Base-by-base conservation (phyloP, 2,329 filamentous ascomycete genomes). In the Cercospora zeina region DNA sequence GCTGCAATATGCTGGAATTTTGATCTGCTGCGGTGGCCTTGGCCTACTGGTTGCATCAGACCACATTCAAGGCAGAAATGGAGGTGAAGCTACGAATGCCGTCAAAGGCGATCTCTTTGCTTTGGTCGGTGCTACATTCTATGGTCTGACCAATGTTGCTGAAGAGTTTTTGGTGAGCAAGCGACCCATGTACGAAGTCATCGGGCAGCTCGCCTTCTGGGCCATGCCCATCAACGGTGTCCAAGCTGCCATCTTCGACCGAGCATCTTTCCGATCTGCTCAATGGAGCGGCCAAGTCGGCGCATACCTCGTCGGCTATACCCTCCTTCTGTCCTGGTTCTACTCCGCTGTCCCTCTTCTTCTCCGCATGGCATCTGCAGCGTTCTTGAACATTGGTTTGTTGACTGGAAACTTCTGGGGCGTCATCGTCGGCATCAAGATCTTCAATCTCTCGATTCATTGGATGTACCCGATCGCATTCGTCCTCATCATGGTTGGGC, bases 391-490 rank as follows among this genome's bases (percentile, higher is more conserved):
- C 77, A 96, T 97, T 72, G 93, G 89, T 7, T 81, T 99, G 67
- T 82, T 99, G 63, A 97, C 95, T 1, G 91, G 88, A 70, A 97
- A 96, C 78, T 97, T 97, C 80, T 99, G 95, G 95, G 93, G 92
- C 67, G 89, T 96, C 65, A 89, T 96, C 68, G 93, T 99, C 70
- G 95, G 95, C 54, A 86, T 96, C 69, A 84, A 88, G 74, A 90
- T 97, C 54, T 96, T 99, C 72, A 86, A 88, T 49, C 85, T 89
- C 70, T 77, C 77, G 42, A 86, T 99, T 62, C 90, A 96, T 78
- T 96, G 86, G 82, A 83, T 97, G 78, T 99, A 99, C 78, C 93
- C 95, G 4, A 90, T 97, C 73, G 93, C 95, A 11, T 99, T 99
- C 76, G 90, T 96, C 9, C 82, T 93, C 68, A 97, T 99, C 75